Conservation (phyloP, 352 stramenopile genomes). For the Globisporangium parvum region DNA sequence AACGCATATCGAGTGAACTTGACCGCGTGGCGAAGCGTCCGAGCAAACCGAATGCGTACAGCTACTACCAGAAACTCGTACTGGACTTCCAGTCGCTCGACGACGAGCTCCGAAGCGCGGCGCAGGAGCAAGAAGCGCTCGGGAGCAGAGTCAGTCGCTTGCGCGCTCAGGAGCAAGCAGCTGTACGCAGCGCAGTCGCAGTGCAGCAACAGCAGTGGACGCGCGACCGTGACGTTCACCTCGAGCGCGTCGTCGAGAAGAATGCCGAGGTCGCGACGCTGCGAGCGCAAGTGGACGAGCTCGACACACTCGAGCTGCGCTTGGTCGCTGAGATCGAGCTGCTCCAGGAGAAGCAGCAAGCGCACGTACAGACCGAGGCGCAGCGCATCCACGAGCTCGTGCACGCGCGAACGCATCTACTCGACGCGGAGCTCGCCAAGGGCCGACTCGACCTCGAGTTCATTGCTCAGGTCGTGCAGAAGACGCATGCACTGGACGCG, state of each 20-base stretch:
- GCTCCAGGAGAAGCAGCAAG: constrained; percentile 34
- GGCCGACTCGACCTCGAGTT: constrained; percentile 38
- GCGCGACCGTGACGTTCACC: constrained; percentile 26
- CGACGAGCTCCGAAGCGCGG: constrained; percentile 23
- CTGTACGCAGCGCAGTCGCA: not conserved
- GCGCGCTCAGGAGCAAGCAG: constrained; percentile 10
- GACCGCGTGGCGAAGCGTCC: not conserved
- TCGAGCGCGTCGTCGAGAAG: constrained; percentile 30
- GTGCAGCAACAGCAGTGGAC: constrained; percentile 26
- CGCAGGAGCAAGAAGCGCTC: not conserved
- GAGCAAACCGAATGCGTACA: constrained; percentile 29
- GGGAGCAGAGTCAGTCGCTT: constrained; percentile 10
- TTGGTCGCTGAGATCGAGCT: constrained; percentile 43
- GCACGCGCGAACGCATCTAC: constrained; percentile 30
- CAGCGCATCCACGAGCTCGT: constrained; percentile 34
- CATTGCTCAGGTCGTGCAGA: constrained; percentile 33
- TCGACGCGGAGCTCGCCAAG: constrained; percentile 44
- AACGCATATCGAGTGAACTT: not conserved
- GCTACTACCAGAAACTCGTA: constrained; percentile 48
- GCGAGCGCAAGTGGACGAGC: constrained; percentile 16
- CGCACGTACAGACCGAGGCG: constrained; percentile 30
- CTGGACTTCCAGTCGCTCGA: constrained; percentile 42
- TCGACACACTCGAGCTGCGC: constrained; percentile 32
- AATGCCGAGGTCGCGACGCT: constrained; percentile 16
- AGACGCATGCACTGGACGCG: not conserved